These are phyloP conservation scores for Eucalyptus albens DNA, from an alignment of 345 rosid genomes.

Conservation along the genomic window DNA sequence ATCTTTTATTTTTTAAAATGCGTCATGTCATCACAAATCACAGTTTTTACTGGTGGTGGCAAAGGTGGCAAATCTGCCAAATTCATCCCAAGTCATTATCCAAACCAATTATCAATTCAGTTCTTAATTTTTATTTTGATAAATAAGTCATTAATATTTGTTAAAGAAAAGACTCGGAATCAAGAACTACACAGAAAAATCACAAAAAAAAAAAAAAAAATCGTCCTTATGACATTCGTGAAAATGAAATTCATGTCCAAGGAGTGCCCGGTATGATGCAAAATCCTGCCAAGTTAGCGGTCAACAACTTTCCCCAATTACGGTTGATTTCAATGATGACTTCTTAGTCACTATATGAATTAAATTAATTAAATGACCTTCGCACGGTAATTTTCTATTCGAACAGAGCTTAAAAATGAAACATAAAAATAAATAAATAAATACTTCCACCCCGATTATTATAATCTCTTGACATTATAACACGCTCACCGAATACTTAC, in stretches of 20 bases:
- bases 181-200: background rate
- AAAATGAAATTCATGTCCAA: background rate
- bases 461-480: too few relatives aligned
- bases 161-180: background rate
- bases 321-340: background rate
- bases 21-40: background rate
- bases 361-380: background rate
- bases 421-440: too few relatives aligned
- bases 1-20: background rate
- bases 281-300: background rate
- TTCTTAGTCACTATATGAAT: background rate
- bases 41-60: background rate
- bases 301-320: background rate
- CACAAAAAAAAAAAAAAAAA: background rate
- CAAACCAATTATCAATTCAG: background rate
- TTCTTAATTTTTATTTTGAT: background rate
- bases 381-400: background rate
- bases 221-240: background rate
- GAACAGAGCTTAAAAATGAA: too few relatives aligned
- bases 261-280: background rate
- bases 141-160: background rate
- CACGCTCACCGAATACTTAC: too few relatives aligned
- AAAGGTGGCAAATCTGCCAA: background rate
- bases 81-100: background rate
- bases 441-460: too few relatives aligned